Conservation (phyloP, 2,329 filamentous ascomycete species). For the Septoria linicola region DNA sequence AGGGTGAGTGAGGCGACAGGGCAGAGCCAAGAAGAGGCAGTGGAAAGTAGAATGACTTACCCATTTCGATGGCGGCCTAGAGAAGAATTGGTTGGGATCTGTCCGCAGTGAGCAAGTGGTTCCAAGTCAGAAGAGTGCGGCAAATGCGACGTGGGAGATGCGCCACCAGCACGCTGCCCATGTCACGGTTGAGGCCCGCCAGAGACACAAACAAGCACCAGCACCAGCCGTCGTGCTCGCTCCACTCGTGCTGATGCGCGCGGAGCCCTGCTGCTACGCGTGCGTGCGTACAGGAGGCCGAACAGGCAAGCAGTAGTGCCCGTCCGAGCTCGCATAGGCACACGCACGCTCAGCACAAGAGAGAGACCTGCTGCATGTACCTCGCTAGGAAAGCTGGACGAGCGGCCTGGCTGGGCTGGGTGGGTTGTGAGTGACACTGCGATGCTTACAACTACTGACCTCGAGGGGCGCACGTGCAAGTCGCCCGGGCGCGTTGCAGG, state of each 20-base stretch:
- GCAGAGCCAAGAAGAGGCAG: not conserved
- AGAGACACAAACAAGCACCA: slow-evolving; percentile 2
- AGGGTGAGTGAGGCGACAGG: slow-evolving; percentile 4
- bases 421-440: not conserved
- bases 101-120: slow-evolving; percentile 14
- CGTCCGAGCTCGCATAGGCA: not conserved
- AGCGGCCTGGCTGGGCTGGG: not conserved
- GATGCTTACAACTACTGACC: not conserved
- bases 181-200: not conserved
- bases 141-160: slow-evolving; percentile 13
- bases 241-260: not conserved
- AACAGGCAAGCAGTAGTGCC: not conserved
- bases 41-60: slow-evolving; percentile 14
- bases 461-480: not conserved
- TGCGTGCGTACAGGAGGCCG: not conserved
- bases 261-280: not conserved
- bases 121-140: slow-evolving; percentile 15
- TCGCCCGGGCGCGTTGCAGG: not conserved
- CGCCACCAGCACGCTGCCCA: slow-evolving; percentile 10
- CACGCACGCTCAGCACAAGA: not conserved
- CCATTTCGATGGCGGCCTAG: slow-evolving; percentile 14
- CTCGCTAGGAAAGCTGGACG: slow-evolving; percentile 5
- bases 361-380: not conserved
- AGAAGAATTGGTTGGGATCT: slow-evolving; percentile 14
- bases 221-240: slow-evolving; percentile 1